phyloP scores from a whole-genome alignment of 257 asterid genomes.

The Cinchona pubescens region DNA sequence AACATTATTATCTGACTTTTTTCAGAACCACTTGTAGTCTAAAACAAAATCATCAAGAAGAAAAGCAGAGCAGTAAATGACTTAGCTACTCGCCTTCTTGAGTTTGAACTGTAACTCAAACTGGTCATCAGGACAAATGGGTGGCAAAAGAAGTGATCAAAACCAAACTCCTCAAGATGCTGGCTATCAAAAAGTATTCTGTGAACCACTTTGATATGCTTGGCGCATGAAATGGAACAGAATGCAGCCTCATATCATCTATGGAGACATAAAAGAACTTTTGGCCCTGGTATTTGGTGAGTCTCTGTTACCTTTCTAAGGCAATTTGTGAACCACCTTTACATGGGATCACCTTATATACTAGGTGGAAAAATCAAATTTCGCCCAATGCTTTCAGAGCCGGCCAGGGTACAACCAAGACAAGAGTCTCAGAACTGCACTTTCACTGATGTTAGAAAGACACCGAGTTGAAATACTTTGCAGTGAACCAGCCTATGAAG shows the following conservation, averaged over 20 bases:
- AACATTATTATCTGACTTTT: no score
- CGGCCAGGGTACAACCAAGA: background rate
- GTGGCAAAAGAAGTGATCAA: background rate
- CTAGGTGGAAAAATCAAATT: background rate
- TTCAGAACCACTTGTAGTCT: no score
- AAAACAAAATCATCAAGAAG: no score
- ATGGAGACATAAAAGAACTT: background rate
- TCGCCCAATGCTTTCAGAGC: background rate
- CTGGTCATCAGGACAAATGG: background rate
- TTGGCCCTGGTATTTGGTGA: background rate
- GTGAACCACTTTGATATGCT: background rate
- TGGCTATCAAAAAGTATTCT: background rate
- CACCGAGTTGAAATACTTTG: background rate
- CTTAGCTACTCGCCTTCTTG: no score
- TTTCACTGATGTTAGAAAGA: background rate
- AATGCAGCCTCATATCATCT: background rate
- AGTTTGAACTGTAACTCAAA: no score
- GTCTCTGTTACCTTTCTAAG: background rate
- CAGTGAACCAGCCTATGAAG: no score
- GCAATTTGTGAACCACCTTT: background rate
- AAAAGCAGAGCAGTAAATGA: no score
- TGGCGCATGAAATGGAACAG: background rate
- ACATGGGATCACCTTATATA: background rate
- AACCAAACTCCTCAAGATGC: background rate
- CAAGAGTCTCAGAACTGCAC: background rate